These are phyloP conservation scores for Blakeslea trispora DNA, from an alignment of 371 early-diverging fungal species.

Conservation along the genomic window DNA sequence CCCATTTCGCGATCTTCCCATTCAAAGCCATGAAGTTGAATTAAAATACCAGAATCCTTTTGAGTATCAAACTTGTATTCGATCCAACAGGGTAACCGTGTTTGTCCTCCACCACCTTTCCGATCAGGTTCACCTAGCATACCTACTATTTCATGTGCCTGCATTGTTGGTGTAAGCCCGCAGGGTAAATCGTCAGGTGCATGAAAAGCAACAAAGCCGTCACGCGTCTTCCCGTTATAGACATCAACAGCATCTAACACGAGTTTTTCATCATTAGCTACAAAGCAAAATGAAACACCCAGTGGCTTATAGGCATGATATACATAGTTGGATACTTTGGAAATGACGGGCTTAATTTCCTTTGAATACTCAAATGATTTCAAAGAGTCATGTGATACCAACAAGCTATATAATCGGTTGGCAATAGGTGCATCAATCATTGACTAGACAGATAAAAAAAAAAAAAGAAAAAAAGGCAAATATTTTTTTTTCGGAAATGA, in stretches of 20 bases:
- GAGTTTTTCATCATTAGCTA: constrained; percentile 7
- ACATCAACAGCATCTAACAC: constrained; percentile 43
- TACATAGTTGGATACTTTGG: constrained; percentile 26
- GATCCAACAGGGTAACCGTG: constrained; percentile 50
- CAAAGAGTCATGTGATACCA: constrained; percentile 10
- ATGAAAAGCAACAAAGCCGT: constrained; percentile 37
- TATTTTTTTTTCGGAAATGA: neutral
- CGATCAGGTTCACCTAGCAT: constrained; percentile 49
- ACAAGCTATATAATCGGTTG: constrained; percentile 8
- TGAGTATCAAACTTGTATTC: constrained; percentile 40
- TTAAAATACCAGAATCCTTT: constrained; percentile 34
- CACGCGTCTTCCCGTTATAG: constrained; percentile 45
- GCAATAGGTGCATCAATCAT: constrained; percentile 5
- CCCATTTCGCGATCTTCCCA: constrained; percentile 59
- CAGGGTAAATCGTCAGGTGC: constrained; percentile 26
- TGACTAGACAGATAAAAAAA: too few species aligned
- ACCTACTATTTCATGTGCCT: constrained; percentile 48
- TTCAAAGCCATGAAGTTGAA: constrained; percentile 50
- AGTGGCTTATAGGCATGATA: constrained; percentile 44
- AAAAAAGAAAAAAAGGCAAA: too few species aligned
- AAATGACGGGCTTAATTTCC: constrained; percentile 15
- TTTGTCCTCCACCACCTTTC: constrained; percentile 52
- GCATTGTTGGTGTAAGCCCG: constrained; percentile 27
- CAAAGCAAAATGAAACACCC: constrained; percentile 48
- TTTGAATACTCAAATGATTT: constrained; percentile 3